Percentiles rank a stretch among this genome's conserved stretches.
Evolutionary conservation across 129 eudicot species (phyloP).

Genomic region (Flaveria ramosissima): DNA sequence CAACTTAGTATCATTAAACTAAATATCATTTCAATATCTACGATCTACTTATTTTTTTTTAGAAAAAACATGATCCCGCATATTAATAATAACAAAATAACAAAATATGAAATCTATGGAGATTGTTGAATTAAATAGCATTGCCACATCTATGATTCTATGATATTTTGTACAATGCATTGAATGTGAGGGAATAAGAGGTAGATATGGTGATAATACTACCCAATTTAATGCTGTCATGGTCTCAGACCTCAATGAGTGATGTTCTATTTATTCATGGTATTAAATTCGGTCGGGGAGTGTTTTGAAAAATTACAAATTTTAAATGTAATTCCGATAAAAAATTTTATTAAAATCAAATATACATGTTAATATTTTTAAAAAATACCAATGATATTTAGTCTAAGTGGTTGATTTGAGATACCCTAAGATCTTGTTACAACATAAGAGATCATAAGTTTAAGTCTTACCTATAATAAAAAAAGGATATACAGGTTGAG

Average conservation of each 20-base stretch:
- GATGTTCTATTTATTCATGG: slow-evolving; percentile 23
- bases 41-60: no score
- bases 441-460: no score
- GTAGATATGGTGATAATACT: slow-evolving; percentile 8
- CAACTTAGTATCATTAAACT: no score
- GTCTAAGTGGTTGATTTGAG: no score
- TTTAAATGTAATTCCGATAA: not conserved
- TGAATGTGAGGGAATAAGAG: slow-evolving; percentile 14
- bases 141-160: not conserved
- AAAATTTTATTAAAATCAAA: no score
- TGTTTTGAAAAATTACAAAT: not conserved
- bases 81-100: not conserved
- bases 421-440: no score
- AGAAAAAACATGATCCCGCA: no score
- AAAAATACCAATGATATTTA: no score
- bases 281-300: slow-evolving; percentile 13
- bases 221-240: slow-evolving; percentile 4
- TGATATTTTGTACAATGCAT: not conserved
- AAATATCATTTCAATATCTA: no score
- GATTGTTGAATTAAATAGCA: not conserved
- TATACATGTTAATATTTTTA: no score
- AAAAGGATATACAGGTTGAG: no score
- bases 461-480: no score
- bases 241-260: not conserved
- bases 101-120: not conserved